Percentiles rank a stretch among this genome's conserved stretches.
phyloP scores from a whole-genome alignment of 768 basidiomycete species.

The Pulveroboletus ravenelii region DNA sequence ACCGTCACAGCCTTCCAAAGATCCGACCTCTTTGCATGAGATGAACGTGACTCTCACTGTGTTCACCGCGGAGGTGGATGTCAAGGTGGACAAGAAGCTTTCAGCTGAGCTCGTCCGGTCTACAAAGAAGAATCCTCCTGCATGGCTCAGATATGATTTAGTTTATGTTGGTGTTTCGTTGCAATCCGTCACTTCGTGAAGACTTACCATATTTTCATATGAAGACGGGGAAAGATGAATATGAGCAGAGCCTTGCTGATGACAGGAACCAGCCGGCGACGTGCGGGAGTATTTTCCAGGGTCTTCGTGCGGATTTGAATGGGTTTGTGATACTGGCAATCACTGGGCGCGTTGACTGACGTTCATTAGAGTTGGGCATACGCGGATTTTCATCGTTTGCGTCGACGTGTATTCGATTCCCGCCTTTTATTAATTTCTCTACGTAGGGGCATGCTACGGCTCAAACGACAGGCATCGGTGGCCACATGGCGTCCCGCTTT shows the following conservation, averaged over 20 bases:
- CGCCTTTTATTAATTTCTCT: background rate
- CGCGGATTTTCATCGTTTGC: constrained; percentile 12
- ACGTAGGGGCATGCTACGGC: constrained; percentile 9
- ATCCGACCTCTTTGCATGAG: constrained; percentile 21
- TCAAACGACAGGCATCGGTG: constrained; percentile 15
- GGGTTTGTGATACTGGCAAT: constrained; percentile 44
- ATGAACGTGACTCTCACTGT: constrained; percentile 30
- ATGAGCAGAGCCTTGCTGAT: constrained; percentile 67
- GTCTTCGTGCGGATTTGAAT: constrained; percentile 80
- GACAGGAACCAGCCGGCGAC: constrained; percentile 53
- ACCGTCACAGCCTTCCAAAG: constrained; percentile 16
- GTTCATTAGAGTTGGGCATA: constrained; percentile 5
- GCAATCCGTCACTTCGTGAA: background rate
- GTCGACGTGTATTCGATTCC: background rate
- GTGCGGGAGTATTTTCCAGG: constrained; percentile 81
- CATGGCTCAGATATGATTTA: constrained; percentile 67
- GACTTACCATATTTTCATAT: constrained; percentile 1
- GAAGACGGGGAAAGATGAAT: constrained; percentile 79
- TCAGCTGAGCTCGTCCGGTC: constrained; percentile 75
- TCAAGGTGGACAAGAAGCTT: constrained; percentile 61
- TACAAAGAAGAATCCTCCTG: constrained; percentile 92
- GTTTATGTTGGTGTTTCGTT: constrained; percentile 49
- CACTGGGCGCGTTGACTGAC: background rate
- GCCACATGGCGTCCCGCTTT: constrained; percentile 15
- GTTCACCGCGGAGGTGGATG: constrained; percentile 44